Conservation (phyloP, 1,139 yeast species). For the Lipomyces yarrowii region DNA sequence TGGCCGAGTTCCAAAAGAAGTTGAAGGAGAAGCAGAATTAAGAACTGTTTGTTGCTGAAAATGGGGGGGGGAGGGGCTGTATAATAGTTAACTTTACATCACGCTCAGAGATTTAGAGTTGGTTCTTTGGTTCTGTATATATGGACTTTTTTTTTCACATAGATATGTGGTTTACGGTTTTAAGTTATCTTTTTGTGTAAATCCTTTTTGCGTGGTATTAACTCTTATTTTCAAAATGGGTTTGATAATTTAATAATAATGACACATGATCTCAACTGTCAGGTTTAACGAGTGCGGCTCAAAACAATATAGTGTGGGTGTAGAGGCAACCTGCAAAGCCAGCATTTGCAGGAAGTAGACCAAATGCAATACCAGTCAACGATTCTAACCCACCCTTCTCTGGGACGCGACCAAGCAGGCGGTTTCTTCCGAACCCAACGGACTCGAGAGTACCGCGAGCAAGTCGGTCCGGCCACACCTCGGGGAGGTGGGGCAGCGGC, state of each 20-base stretch:
- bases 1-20: constrained; percentile 76
- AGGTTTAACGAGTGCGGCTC: not conserved
- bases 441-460: constrained; percentile 14
- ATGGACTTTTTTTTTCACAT: not conserved
- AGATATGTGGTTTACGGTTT: not conserved
- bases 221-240: too few species aligned
- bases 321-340: not conserved
- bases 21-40: constrained; percentile 41
- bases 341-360: not conserved
- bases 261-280: not conserved
- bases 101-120: not conserved
- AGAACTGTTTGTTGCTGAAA: not conserved
- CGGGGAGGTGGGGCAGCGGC: not conserved
- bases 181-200: not conserved
- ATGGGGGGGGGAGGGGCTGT: too few species aligned
- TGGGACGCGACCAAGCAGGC: constrained; percentile 14
- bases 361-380: not conserved
- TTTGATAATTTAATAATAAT: not conserved
- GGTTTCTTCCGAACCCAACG: constrained; percentile 10
- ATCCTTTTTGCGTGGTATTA: not conserved
- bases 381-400: constrained; percentile 3
- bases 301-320: too few species aligned
- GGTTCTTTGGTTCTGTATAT: not conserved
- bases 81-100: not conserved
- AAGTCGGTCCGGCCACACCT: constrained; percentile 3